A percentile compares a stretch with the other conserved stretches of the same genome.
Conservation (phyloP, 768 basidiomycete species). For the Collybia nuda region DNA sequence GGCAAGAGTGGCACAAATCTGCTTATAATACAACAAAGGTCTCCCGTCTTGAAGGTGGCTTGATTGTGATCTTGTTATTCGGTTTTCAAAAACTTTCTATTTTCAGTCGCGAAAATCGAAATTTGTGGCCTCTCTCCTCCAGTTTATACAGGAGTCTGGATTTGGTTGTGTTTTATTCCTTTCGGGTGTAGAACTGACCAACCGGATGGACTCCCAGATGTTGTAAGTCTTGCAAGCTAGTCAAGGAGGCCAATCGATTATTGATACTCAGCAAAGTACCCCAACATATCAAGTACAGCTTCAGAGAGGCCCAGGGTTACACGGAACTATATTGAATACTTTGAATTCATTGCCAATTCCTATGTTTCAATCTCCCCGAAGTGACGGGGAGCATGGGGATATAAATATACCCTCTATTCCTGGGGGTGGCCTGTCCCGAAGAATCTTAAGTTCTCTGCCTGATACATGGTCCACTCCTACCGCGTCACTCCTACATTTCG, state of each 20-base stretch:
- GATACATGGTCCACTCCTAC: constrained; percentile 50
- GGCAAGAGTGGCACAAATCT: constrained; percentile 48
- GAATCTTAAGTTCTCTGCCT: constrained; percentile 61
- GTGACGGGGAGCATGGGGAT: constrained; percentile 18
- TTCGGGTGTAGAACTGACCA: constrained; percentile 73
- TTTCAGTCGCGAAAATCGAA: constrained; percentile 64
- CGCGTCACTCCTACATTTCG: constrained; percentile 68
- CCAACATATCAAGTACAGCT: constrained; percentile 63
- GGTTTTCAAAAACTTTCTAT: neutral
- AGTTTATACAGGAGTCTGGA: constrained; percentile 52
- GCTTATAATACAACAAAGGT: constrained; percentile 75
- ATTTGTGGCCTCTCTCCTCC: constrained; percentile 56
- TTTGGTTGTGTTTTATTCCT: constrained; percentile 60
- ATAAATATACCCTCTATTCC: constrained; percentile 72
- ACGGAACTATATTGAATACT: constrained; percentile 39
- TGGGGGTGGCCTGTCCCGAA: constrained; percentile 71
- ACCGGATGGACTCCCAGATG: constrained; percentile 79
- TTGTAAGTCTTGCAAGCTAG: constrained; percentile 40
- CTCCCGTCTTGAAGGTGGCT: constrained; percentile 79
- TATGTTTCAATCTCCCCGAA: constrained; percentile 28
- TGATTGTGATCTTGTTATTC: constrained; percentile 5
- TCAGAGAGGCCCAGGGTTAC: constrained; percentile 40
- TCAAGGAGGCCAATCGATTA: neutral
- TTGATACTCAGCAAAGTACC: constrained; percentile 39
- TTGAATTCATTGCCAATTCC: constrained; percentile 50